Base-by-base conservation (phyloP, 1,284 basidiomycete species). In the Dichomitus squalens region DNA sequence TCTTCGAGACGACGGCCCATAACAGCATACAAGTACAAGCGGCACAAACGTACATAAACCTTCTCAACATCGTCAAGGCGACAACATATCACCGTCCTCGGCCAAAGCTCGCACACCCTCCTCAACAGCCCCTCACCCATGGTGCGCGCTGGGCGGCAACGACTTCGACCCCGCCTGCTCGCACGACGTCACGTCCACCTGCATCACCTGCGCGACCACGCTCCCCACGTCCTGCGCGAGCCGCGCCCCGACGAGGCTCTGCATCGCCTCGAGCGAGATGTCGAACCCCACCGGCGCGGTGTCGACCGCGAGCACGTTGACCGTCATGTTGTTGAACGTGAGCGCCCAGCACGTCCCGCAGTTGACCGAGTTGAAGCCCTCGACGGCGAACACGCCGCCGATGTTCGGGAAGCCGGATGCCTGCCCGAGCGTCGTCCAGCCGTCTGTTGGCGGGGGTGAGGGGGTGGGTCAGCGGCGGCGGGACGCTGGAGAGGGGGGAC, bases 371-470 rank as follows among this genome's bases (percentile, higher is more conserved):
- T 76, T 72, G 71, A 72, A 82, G 6, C 74, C 75, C 14, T 57
- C 58, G 31, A 84, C 68, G n/a, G 71, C 73, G 40, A 63, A 64
- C 6, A 73, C 74, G 27, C 78, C 82, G 20, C 81, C 83, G 63
- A 85, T 70, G 64, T 76, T 69, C 20, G 83, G 82, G 71, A 78
- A 85, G n/a, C 50, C 67, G 20, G 80, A 79, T 44, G 85, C 71
- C 14, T 72, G 71, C 6, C 73, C 73, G 63, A 84, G 78, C n/a
- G 75, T 83, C 25, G 69, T 70, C 67, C 73, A 83, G 2, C 74
- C 43, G 18, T 46, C 75, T 63, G 48, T n/a, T 23, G 25, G 5
- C 12, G 11, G 16, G 20, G 12, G n/a, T 16, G 48, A 11, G 31
- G 2, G 12, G 7, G 18, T 7, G 21, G 9, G 44, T n/a, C 2